These are phyloP conservation scores for Monosporascus cannonballus DNA, from an alignment of 2,329 filamentous ascomycete genomes.

Conservation along the genomic window DNA sequence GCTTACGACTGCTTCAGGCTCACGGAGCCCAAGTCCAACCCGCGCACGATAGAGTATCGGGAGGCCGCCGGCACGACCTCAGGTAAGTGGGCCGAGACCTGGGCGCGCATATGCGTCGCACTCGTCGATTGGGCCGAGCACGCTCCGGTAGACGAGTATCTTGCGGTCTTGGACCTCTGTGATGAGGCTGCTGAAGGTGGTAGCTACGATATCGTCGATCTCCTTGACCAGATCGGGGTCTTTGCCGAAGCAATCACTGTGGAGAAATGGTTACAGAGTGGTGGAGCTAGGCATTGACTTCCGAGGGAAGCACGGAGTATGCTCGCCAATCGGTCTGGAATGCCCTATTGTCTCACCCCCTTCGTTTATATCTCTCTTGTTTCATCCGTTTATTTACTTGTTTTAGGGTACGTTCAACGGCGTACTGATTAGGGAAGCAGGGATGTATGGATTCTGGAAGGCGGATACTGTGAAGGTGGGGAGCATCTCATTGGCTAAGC, in stretches of 20 bases:
- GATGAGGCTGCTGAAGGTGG: background rate
- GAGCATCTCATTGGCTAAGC: background rate
- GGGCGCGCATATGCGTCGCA: background rate
- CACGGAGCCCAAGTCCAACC: background rate
- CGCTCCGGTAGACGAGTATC: background rate
- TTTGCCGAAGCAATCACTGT: background rate
- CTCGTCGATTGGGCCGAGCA: background rate
- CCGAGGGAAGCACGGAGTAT: too few species aligned
- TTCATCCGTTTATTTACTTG: too few species aligned
- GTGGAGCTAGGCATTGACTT: too few species aligned
- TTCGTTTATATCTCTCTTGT: too few species aligned
- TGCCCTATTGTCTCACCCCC: too few species aligned
- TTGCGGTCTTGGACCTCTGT: background rate
- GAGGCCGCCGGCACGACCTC: background rate
- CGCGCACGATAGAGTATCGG: background rate
- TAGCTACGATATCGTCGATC: background rate
- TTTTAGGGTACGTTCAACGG: too few species aligned
- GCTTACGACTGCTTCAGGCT: background rate
- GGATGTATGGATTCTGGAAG: too few species aligned
- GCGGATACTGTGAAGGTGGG: too few species aligned
- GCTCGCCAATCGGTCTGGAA: too few species aligned
- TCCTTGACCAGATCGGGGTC: background rate
- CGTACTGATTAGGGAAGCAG: too few species aligned
- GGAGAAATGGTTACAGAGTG: background rate
- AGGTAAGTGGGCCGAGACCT: background rate